Evolutionary conservation across 805 yeast genomes (phyloP), one percentile per base, ranked within the genome.

Genomic region (Saccharomycopsis selenospora): DNA sequence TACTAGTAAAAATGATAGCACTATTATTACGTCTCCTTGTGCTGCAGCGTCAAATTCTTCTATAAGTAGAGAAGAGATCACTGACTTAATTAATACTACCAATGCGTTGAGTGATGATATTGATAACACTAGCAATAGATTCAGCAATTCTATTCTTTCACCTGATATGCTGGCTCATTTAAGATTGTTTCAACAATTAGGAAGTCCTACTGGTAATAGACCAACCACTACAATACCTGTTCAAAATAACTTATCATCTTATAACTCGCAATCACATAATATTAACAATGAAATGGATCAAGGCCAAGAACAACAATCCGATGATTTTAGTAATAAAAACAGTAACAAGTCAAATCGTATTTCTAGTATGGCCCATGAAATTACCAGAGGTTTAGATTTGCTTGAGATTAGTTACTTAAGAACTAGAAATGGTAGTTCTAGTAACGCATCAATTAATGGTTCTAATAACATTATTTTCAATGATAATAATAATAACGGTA

Each of bases 71-170:
- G 33, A 29, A 20, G 49, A 46, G 24, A 23, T 46, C 18, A 7
- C 22, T 20, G 49, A 46, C 13, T 18, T 46, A 24, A 40, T 46
- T 18, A 46, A 14, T 25, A 40, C 38, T 10, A 46, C 49, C 30
- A 46, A 29, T 36, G 43, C 49, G 3, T 18, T 46, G 14, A 40
- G 40, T 36, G 36, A 22, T 10, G 40, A 33, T 20, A 26, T 17
- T 42, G 26, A 14, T 20, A 27, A 7, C 11, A 11, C 29, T 11
- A 27, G 11, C 29, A 11, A 11, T n/a, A 18, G 22, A 13, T 7
- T 33, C 38, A n/a, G n/a, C n/a, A n/a, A n/a, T n/a, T n/a, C n/a
- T n/a, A n/a, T n/a, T n/a, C n/a, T n/a, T n/a, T n/a, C n/a, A n/a
- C n/a, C n/a, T n/a, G n/a, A n/a, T n/a, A n/a, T n/a, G n/a, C n/a